These are phyloP conservation scores for Vanderwaltozyma tropicalis DNA, from an alignment of 805 yeast genomes.

Conservation along the genomic window DNA sequence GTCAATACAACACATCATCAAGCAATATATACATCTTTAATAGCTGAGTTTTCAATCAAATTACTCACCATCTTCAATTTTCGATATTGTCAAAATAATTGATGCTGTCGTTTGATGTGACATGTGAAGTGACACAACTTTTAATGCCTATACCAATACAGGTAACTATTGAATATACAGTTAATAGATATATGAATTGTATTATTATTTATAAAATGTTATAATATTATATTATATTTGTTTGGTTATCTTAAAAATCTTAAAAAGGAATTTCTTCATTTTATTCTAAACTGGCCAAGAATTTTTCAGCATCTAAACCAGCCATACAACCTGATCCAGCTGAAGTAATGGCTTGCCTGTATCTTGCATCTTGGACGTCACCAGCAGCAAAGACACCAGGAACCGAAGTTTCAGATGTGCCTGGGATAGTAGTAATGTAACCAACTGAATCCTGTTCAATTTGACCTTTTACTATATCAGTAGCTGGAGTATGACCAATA, in stretches of 20 bases:
- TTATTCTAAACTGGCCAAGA: conserved; percentile 27
- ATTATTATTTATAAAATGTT: no score
- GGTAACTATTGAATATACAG: no score
- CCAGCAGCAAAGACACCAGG: conserved; percentile 97
- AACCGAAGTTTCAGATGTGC: conserved; percentile 74
- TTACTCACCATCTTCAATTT: no score
- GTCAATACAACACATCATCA: no score
- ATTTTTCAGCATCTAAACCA: conserved; percentile 88
- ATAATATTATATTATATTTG: no score
- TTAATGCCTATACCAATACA: no score
- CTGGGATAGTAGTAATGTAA: conserved; percentile 82
- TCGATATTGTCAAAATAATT: no score
- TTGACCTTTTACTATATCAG: conserved; percentile 67
- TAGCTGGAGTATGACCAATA: conserved; percentile 95
- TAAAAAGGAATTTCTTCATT: no score
- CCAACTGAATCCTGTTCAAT: conserved; percentile 80
- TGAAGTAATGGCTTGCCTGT: conserved; percentile 98
- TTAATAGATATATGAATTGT: no score
- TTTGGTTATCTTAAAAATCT: no score
- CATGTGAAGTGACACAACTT: no score
- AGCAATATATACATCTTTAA: neutral
- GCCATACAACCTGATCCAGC: conserved; percentile 99
- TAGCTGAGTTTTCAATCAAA: neutral
- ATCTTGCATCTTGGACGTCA: conserved; percentile 93
- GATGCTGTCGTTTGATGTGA: no score